These are phyloP conservation scores for Yamadazyma sp. DNA, from an alignment of 1,139 yeast species.

Conservation along the genomic window DNA sequence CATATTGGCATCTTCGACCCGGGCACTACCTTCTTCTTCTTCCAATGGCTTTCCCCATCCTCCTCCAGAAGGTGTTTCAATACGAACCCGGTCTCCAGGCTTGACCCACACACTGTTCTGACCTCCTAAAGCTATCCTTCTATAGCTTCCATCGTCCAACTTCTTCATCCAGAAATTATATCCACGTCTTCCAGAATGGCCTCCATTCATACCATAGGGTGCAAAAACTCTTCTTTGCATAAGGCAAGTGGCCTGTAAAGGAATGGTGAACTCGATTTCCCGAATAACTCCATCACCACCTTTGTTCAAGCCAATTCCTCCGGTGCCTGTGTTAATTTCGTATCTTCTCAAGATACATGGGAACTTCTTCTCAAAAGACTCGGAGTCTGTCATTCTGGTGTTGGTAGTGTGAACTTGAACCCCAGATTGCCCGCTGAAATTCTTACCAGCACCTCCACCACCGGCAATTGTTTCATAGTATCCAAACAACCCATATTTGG, in stretches of 20 bases:
- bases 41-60: slow-evolving; percentile 18
- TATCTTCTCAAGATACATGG: slow-evolving; percentile 32
- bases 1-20: slow-evolving; percentile 2
- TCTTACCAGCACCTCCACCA: slow-evolving; percentile 44
- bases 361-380: slow-evolving; percentile 33
- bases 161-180: slow-evolving; percentile 53
- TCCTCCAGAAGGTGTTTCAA: slow-evolving; percentile 51
- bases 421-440: slow-evolving; percentile 38
- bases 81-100: slow-evolving; percentile 56
- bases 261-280: slow-evolving; percentile 20
- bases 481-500: slow-evolving; percentile 44
- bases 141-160: slow-evolving; percentile 18
- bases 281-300: slow-evolving; percentile 33
- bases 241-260: slow-evolving; percentile 21
- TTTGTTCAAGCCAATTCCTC: slow-evolving; percentile 33
- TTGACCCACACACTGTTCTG: slow-evolving; percentile 50
- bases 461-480: slow-evolving; percentile 50
- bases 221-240: slow-evolving; percentile 23
- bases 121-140: slow-evolving; percentile 40
- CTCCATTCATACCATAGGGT: slow-evolving; percentile 25
- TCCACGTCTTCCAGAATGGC: slow-evolving; percentile 55
- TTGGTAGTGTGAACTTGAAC: slow-evolving; percentile 49
- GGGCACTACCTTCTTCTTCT: too few species aligned
- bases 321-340: slow-evolving; percentile 27
- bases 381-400: slow-evolving; percentile 41